phyloP scores from a whole-genome alignment of 1,284 basidiomycete species.

The Trichosporon faecale region DNA sequence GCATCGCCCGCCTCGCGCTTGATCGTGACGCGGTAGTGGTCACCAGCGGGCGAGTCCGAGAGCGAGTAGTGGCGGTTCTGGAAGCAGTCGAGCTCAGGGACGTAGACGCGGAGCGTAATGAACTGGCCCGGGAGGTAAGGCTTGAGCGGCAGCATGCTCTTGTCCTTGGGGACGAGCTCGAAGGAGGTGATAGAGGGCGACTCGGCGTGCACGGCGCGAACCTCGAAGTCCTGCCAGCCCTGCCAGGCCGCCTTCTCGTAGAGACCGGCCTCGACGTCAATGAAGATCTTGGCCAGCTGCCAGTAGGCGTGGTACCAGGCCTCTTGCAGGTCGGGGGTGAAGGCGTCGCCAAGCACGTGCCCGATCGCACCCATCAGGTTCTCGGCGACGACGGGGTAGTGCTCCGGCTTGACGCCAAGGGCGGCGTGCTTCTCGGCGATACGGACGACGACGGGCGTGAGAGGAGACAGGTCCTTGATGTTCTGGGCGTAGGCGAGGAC shows the following conservation, averaged over 20 bases:
- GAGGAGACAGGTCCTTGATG: constrained; percentile 41
- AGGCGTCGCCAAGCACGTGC: constrained; percentile 39
- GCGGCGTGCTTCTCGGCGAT: constrained; percentile 44
- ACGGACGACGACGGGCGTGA: constrained; percentile 37
- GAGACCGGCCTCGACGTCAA: constrained; percentile 37
- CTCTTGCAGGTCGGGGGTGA: constrained; percentile 36
- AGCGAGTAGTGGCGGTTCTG: constrained; percentile 38
- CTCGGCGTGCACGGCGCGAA: constrained; percentile 33
- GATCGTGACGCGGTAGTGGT: constrained; percentile 39
- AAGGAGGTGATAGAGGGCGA: constrained; percentile 34
- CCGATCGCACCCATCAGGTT: constrained; percentile 38
- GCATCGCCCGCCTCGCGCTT: constrained; percentile 31
- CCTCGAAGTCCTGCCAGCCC: constrained; percentile 36
- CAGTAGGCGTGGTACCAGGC: constrained; percentile 38
- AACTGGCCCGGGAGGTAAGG: constrained; percentile 41
- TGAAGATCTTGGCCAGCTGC: constrained; percentile 37
- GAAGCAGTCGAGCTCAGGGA: constrained; percentile 23
- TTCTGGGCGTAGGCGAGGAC: constrained; percentile 43
- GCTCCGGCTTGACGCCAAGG: constrained; percentile 38
- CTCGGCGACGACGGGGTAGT: constrained; percentile 40
- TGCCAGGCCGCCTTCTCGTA: constrained; percentile 34
- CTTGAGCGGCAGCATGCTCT: constrained; percentile 29
- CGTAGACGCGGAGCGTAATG: constrained; percentile 30
- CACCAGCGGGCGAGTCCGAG: constrained; percentile 27
- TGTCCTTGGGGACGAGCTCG: constrained; percentile 34